Percentiles rank a stretch among this genome's conserved stretches.
Conservation (phyloP, 2,329 filamentous ascomycete species). For the Aspergillus proliferans region DNA sequence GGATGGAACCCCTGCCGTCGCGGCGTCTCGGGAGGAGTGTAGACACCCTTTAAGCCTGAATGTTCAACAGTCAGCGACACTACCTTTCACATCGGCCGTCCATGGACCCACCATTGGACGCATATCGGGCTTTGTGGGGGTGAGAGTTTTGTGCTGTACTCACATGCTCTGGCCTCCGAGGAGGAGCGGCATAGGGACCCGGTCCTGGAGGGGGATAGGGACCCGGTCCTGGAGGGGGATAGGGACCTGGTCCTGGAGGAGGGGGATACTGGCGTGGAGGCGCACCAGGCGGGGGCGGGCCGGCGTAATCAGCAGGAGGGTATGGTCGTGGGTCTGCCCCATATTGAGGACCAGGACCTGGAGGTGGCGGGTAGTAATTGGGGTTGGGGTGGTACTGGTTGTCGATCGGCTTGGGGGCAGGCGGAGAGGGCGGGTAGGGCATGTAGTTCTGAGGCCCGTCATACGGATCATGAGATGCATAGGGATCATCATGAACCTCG, state of each 20-base stretch:
- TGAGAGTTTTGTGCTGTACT: conserved; percentile 36
- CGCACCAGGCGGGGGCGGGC: conserved; percentile 36
- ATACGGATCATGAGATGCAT: conserved; percentile 30
- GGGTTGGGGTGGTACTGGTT: conserved; percentile 36
- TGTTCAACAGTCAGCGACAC: conserved; percentile 7
- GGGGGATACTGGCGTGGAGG: conserved; percentile 32
- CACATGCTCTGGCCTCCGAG: conserved; percentile 44
- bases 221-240: conserved; percentile 29
- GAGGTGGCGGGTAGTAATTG: conserved; percentile 40
- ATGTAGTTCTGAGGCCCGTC: conserved; percentile 37
- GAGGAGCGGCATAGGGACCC: conserved; percentile 35
- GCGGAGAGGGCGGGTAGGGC: conserved; percentile 31
- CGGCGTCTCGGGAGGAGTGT: conserved; percentile 5
- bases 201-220: conserved; percentile 26
- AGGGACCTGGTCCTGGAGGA: conserved; percentile 35
- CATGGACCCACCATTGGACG: conserved; percentile 39
- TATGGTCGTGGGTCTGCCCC: conserved; percentile 23
- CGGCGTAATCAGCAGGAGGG: conserved; percentile 31
- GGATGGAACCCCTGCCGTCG: conserved; percentile 12
- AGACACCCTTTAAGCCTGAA: conserved; percentile 15
- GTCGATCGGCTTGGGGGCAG: conserved; percentile 23
- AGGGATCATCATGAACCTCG: conserved; percentile 24
- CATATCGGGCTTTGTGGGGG: conserved; percentile 31
- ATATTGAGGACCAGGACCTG: conserved; percentile 23
- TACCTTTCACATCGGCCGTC: conserved; percentile 7